Base-by-base conservation (phyloP, 2,329 filamentous ascomycete species). In the Scedosporium boydii region DNA sequence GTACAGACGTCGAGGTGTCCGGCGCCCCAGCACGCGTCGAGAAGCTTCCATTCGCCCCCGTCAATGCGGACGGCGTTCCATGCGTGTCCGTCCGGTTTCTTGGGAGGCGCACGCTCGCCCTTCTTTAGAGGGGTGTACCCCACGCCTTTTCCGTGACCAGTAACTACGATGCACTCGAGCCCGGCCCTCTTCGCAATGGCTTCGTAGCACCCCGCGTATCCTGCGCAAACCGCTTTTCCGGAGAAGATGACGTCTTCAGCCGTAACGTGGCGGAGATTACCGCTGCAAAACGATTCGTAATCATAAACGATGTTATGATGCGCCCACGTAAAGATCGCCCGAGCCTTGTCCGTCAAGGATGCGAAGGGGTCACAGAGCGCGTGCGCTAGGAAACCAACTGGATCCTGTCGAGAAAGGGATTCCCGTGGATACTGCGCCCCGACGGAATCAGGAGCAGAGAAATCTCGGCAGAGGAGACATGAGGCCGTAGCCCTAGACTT, bases 1-100 rank as follows among this genome's bases (percentile, higher is more conserved):
- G 78, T 79, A 59, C 62, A 66, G 21, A 70, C 78, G 53, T 79
- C 74, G 7, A 96, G 75, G 65, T 84, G 79, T 1, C 93, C 93
- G 0, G 93, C 91, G 46, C 95, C 95, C 95, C 95, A 99, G 71
- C 93, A 98, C 0, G 89, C 76, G 70, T 99, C 95, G 58, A 98
- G 77, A 1, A 98, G 82, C 74, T 97, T 96, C 93, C 93, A 98
- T 66, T 86, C 84, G 2, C 90, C 91, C 27, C 87, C 84, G 68
- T 98, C 93, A 63, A 98, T 91, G 60, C 86, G 83, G 6, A 97
- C 91, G 0, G 90, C 93, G 70, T 96, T 97, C 95, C 95, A 97
- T 0, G 95, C 93, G 73, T 98, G 93, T 1, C 84, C 83, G 4
- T 76, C 80, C 0, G 83, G 76, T 60, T 87, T 77, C 21, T 81